Percentiles rank a stretch among this genome's conserved stretches.
phyloP scores from a whole-genome alignment of 306 rosid species.

The Hippophae rhamnoides region DNA sequence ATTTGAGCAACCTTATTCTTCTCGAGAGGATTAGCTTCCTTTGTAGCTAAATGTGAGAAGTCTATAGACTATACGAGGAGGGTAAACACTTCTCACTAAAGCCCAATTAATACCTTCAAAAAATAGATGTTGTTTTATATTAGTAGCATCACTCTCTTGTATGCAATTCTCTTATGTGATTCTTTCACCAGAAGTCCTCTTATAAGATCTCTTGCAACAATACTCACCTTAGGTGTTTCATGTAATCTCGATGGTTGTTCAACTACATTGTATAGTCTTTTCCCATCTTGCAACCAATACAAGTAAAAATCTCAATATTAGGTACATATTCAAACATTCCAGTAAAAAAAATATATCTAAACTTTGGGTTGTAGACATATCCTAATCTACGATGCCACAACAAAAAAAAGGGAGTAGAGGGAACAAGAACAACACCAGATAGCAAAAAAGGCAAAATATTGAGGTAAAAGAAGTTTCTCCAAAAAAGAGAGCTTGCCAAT shows the following conservation, averaged over 20 bases:
- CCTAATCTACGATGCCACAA: no score
- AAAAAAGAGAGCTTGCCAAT: no score
- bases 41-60: constrained; percentile 51
- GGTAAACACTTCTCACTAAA: constrained; percentile 66
- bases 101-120: constrained; percentile 95
- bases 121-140: constrained; percentile 80
- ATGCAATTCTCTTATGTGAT: constrained; percentile 74
- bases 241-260: constrained; percentile 84
- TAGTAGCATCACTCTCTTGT: constrained; percentile 73
- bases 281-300: no score
- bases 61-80: constrained; percentile 61
- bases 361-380: no score
- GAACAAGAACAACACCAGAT: no score
- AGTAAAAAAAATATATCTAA: no score
- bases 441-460: no score
- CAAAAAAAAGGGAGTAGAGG: no score
- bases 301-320: no score
- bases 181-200: constrained; percentile 72
- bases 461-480: no score
- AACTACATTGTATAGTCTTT: constrained; percentile 54
- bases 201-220: constrained; percentile 59
- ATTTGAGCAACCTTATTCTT: constrained; percentile 14
- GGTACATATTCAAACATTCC: no score
- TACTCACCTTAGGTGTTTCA: constrained; percentile 50
- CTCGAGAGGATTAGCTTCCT: constrained; percentile 16